phyloP scores from a whole-genome alignment of 805 yeast genomes.

The Yarrowia sp. region DNA sequence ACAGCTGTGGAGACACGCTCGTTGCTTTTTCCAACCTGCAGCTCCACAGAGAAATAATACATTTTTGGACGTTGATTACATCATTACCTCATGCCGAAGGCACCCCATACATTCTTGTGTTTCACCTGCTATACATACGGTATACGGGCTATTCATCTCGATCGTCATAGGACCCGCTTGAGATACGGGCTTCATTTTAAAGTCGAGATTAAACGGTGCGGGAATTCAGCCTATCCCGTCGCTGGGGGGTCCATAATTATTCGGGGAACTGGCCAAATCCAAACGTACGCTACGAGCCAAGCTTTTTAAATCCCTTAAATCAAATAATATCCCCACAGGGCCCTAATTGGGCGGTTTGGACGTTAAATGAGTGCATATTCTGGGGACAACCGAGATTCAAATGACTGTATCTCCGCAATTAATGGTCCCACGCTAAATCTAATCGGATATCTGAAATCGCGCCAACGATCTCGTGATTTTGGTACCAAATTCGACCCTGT shows the following conservation, averaged over 20 bases:
- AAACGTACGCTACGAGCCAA: background rate
- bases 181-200: too few relatives aligned
- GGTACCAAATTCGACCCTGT: background rate
- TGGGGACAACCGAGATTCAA: too few relatives aligned
- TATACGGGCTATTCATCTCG: too few relatives aligned
- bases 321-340: background rate
- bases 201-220: background rate
- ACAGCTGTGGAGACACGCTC: background rate
- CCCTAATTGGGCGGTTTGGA: background rate
- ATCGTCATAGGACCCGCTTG: too few relatives aligned
- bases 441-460: too few relatives aligned
- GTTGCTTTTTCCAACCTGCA: conserved; percentile 10
- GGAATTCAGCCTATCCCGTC: background rate
- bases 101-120: background rate
- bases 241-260: background rate
- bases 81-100: background rate
- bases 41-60: too few relatives aligned
- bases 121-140: background rate
- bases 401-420: background rate
- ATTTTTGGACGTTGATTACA: background rate
- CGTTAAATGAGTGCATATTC: too few relatives aligned
- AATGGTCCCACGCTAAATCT: background rate
- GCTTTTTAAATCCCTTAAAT: background rate
- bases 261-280: background rate
- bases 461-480: background rate